A percentile compares a stretch with the other conserved stretches of the same genome.
phyloP scores from a whole-genome alignment of 1,284 basidiomycete genomes.

The Inonotus obliquus region DNA sequence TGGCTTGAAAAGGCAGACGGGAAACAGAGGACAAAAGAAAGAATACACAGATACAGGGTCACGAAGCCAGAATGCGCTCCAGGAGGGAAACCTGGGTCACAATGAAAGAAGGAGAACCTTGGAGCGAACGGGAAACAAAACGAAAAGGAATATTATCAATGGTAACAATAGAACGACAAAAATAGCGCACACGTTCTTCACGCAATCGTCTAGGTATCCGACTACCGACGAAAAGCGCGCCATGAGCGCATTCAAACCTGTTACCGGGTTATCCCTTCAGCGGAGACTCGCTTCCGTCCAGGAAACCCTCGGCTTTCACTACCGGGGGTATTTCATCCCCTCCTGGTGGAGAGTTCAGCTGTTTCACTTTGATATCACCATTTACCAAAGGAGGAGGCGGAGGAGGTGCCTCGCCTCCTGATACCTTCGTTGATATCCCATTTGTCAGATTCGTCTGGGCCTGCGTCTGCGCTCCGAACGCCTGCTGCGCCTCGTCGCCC shows the following conservation, averaged over 20 bases:
- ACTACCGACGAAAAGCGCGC: not conserved
- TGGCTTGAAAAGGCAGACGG: not conserved
- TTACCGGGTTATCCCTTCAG: constrained; percentile 40
- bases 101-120: too few species aligned
- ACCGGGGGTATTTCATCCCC: constrained; percentile 57
- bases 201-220: not conserved
- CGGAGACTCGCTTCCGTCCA: constrained; percentile 69
- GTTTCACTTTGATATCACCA: constrained; percentile 45
- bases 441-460: constrained; percentile 21
- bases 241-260: not conserved
- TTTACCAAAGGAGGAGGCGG: constrained; percentile 39
- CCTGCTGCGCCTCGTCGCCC: constrained; percentile 25
- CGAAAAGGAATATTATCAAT: not conserved
- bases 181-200: not conserved
- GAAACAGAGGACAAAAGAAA: not conserved
- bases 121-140: not conserved
- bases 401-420: constrained; percentile 39
- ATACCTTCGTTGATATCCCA: constrained; percentile 23
- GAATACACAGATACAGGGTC: too few species aligned
- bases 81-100: too few species aligned
- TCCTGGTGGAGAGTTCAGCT: constrained; percentile 49
- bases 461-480: constrained; percentile 19
- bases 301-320: constrained; percentile 64
- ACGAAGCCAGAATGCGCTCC: not conserved
- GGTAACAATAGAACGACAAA: constrained; percentile 1